Evolutionary conservation across 208 protist species (phyloP), one percentile per base, ranked within the genome.

Genomic region (Leishmania braziliensis): DNA sequence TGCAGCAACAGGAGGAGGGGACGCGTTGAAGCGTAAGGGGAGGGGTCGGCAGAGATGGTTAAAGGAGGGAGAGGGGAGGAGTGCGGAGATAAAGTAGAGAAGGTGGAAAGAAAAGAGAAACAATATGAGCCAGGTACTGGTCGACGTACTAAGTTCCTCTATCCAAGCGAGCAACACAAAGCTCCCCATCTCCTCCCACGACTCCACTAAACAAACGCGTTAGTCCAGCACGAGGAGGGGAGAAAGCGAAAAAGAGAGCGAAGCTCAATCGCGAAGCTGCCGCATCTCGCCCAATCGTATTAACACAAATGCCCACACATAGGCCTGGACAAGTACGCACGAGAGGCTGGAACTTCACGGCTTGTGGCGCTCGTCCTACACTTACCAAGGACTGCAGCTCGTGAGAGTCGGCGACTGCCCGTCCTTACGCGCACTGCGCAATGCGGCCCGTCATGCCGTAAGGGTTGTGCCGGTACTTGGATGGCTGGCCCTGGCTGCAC

Each of bases 381-480:
- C 43, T 18, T 14, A 46, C 36, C 43, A 12, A 12, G 46, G 43
- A 51, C 39, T 29, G 46, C 36, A 72, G 43, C 68, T 36, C 3
- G 46, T 29, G 39, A 9, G n/a, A 72, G 1, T 18, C 46, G 18
- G 26, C 29, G 20, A 23, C 20, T 18, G 20, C 10, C 6, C 23
- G 36, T 23, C 43, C 54, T 78, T 79, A 85, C 29, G 73, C 77
- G 54, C 77, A 82, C 82, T 85, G 82, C 18, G 82, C 71, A 33
- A 82, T 85, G 56, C 82, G 82, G 18, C 82, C 82, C 18, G 81
- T 63, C 76, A 93, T 84, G 33, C 80, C 82, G 78, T 97, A 97
- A 1, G 94, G 94, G 86, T 97, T 97, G 86, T 97, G 94, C 65
- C 92, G 89, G 86, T 97, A 97, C 81, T 89, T 89, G 23, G 89